A percentile compares a stretch with the other conserved stretches of the same genome.
Conservation (phyloP, 768 basidiomycete species). For the Suillus subaureus region DNA sequence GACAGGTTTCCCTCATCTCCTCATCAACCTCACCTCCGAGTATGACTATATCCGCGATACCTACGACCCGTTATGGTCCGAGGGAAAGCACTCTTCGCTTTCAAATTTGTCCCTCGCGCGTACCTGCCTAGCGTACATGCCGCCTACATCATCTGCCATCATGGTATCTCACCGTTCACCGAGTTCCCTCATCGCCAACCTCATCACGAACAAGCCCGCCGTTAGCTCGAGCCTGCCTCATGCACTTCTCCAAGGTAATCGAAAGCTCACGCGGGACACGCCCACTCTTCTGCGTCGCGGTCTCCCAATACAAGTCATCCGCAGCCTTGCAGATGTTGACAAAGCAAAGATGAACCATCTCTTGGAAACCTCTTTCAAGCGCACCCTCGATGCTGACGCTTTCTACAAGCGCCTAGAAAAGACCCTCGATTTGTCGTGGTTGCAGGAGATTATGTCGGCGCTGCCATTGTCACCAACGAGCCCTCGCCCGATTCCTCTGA, state of each 20-base stretch:
- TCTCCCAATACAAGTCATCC: conserved; percentile 81
- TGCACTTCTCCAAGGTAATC: conserved; percentile 84
- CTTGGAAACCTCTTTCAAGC: conserved; percentile 85
- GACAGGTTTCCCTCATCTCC: conserved; percentile 89
- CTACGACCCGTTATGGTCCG: conserved; percentile 75
- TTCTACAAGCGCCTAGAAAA: conserved; percentile 82
- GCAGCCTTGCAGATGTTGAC: conserved; percentile 72
- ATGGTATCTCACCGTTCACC: conserved; percentile 98
- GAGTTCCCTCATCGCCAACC: conserved; percentile 91
- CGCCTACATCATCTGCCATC: conserved; percentile 88
- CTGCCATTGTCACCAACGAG: conserved; percentile 87
- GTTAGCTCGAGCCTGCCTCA: conserved; percentile 95
- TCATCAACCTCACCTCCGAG: conserved; percentile 92
- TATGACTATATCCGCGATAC: conserved; percentile 83
- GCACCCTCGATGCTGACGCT: conserved; percentile 64
- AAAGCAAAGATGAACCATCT: conserved; percentile 72
- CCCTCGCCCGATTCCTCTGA: conserved; percentile 33
- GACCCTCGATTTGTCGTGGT: conserved; percentile 90
- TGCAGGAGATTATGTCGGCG: conserved; percentile 94
- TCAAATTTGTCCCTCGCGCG: conserved; percentile 84
- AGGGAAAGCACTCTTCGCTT: conserved; percentile 81
- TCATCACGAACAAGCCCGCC: conserved; percentile 97
- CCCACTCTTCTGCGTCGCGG: conserved; percentile 93
- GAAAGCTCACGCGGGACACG: conserved; percentile 85
- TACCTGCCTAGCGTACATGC: conserved; percentile 90